These are phyloP conservation scores for Aphanocladium album DNA, from an alignment of 2,329 filamentous ascomycete genomes.

Conservation along the genomic window DNA sequence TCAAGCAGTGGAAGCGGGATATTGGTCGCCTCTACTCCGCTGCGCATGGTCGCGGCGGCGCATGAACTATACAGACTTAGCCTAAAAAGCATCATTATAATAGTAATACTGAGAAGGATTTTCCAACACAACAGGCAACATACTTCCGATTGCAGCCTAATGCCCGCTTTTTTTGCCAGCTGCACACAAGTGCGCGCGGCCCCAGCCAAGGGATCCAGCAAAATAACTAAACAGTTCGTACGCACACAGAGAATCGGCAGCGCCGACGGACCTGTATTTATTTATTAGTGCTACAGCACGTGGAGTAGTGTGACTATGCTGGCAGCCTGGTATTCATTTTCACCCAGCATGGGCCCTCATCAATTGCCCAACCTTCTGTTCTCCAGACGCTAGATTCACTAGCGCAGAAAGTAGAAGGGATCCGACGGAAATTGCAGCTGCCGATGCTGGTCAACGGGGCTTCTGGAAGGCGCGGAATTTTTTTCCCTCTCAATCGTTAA, in stretches of 20 bases:
- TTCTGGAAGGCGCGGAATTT: background rate
- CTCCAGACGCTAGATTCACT: background rate
- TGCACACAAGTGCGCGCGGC: background rate
- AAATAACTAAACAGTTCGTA: too few relatives aligned
- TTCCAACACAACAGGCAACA: background rate
- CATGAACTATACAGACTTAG: background rate
- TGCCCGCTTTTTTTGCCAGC: too few relatives aligned
- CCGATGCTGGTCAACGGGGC: background rate
- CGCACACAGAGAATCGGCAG: too few relatives aligned
- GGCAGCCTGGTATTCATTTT: background rate
- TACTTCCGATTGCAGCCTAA: background rate
- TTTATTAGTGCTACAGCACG: background rate
- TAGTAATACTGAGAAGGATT: background rate
- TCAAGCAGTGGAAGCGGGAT: slow-evolving; percentile 54
- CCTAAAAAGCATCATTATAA: background rate
- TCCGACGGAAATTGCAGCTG: background rate
- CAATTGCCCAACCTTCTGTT: background rate
- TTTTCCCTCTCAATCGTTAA: background rate
- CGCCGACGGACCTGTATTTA: background rate
- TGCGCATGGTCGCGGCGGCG: slow-evolving; percentile 28
- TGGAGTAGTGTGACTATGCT: background rate
- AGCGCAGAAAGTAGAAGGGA: background rate
- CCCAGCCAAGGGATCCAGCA: too few relatives aligned
- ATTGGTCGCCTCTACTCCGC: slow-evolving; percentile 57
- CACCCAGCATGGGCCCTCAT: background rate